Base-by-base conservation (phyloP, 1,139 yeast genomes). In the Petasospora rhodanensis region DNA sequence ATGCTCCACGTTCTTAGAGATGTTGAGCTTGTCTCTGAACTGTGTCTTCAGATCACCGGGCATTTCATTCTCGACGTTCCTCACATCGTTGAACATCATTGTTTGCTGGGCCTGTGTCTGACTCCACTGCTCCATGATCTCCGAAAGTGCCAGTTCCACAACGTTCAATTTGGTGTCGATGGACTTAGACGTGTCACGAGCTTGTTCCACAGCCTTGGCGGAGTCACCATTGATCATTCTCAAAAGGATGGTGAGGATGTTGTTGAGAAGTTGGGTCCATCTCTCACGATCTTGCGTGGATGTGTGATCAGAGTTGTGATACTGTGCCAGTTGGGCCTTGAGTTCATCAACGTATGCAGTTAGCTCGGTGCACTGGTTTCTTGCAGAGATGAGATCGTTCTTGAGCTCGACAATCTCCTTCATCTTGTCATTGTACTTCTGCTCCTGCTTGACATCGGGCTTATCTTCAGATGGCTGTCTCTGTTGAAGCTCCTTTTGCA, bases 111-210 rank as follows among this genome's bases (percentile, higher is more conserved):
- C 9, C 19, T 9, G 9, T 18, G 19, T 7, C 8, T 18, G 19
- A 7, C 19, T 35, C 22, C 20, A 27, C 18, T 29, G 35, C 6
- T 38, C 32, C 10, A 51, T 32, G 1, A 55, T 32, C 24, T 52
- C 57, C 22, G 38, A 43, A 5, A 56, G 27, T 4, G 57, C 47
- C 4, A 52, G 38, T 4, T 46, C 43, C 8, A 58, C 38, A 4
- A 59, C 56, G 29, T 53, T 52, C 29, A 61, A 41, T 38, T 59
- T 60, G 2, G 58, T 54, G 35, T 57, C 56, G 2, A 58, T 34
- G n/a, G 56, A 58, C 11, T 41, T 47, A 2, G 61, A 43, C 2
- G 52, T 43, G 22, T 48, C 45, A 24, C 49, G 49, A 0, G 64
- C 58, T 20, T 52, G 55, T 12, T 42, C 30, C 3, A 59, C 37